phyloP scores from a whole-genome alignment of 495 filamentous ascomycete genomes.

The Tuber borchii region DNA sequence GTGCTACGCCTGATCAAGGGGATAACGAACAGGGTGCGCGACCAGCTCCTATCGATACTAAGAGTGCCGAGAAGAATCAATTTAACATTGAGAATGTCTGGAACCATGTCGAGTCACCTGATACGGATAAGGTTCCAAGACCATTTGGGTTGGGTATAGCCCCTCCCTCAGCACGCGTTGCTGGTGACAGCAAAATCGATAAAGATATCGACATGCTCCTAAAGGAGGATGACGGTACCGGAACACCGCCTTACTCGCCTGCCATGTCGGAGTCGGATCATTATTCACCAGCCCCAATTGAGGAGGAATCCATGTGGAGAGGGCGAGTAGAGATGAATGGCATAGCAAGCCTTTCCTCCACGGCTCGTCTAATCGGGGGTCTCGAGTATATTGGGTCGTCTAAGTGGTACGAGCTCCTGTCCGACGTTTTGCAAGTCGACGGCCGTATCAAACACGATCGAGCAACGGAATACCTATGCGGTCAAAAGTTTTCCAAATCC shows the following conservation, averaged over 20 bases:
- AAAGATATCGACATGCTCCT: constrained; percentile 86
- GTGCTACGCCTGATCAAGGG: constrained; percentile 25
- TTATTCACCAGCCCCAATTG: constrained; percentile 47
- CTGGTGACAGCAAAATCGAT: constrained; percentile 53
- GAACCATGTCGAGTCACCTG: constrained; percentile 51
- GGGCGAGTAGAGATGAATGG: constrained; percentile 71
- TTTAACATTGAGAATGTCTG: constrained; percentile 56
- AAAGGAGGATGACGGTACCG: constrained; percentile 66
- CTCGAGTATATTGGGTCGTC: constrained; percentile 59
- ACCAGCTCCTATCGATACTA: constrained; percentile 10
- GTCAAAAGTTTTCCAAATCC: constrained; percentile 44
- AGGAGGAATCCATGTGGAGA: constrained; percentile 54
- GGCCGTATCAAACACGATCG: constrained; percentile 74
- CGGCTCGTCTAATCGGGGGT: constrained; percentile 78
- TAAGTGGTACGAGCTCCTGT: constrained; percentile 66
- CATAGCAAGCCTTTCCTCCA: constrained; percentile 64
- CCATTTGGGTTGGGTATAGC: constrained; percentile 41
- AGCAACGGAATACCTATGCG: constrained; percentile 82
- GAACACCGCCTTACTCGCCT: constrained; percentile 82
- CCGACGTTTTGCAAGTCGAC: constrained; percentile 62
- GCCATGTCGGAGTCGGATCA: constrained; percentile 55
- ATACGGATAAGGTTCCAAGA: constrained; percentile 41
- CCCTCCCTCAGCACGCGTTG: constrained; percentile 48
- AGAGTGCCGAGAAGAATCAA: constrained; percentile 30
- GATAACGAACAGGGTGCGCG: constrained; percentile 18